Evolutionary conservation across 2,329 filamentous ascomycete genomes (phyloP), one percentile per base, ranked within the genome.

Genomic region (Aspergillus chevalieri): DNA sequence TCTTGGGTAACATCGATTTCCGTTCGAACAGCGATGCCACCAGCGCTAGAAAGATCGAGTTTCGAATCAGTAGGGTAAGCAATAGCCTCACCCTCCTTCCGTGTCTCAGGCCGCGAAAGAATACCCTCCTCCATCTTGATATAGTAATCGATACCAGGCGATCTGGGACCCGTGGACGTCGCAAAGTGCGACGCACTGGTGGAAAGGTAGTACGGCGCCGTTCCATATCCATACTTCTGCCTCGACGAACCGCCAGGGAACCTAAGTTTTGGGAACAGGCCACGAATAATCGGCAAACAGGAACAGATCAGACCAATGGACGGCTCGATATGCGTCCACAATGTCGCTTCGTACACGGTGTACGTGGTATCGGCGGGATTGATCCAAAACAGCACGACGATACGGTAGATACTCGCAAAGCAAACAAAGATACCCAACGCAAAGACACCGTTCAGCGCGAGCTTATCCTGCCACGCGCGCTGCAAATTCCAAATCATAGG

Each of bases 281-380:
- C 66, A 2, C 66, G 65, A 19, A 68, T 62, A 22, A 65, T 62
- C 2, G 66, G 66, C 1, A 69, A 55, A 47, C 65, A 66, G 38
- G 66, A 65, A 42, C 62, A 67, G 33, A 68, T 67, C 3, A 69
- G 48, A 1, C 64, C 65, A 10, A 69, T 60, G 4, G 63, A 59
- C 0, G 65, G 63, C 51, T 69, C 66, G 30, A 68, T 57, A 10
- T 68, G 62, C 14, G 65, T 68, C 66, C 66, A 69, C 6, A 69
- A 53, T 0, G 62, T 61, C 8, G 64, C 60, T 49, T 65, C 55
- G 50, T 67, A 65, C 34, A 67, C 63, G 3, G 65, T 66, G 47
- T 64, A 69, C 1, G 65, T 67, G 14, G 60, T 57, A 39, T 69
- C 65, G 1, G 28, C 15, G 0, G 55, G 56, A 3, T 58, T 50